Base-by-base conservation (phyloP, 495 filamentous ascomycete species). In the Endocarpon pusillum region DNA sequence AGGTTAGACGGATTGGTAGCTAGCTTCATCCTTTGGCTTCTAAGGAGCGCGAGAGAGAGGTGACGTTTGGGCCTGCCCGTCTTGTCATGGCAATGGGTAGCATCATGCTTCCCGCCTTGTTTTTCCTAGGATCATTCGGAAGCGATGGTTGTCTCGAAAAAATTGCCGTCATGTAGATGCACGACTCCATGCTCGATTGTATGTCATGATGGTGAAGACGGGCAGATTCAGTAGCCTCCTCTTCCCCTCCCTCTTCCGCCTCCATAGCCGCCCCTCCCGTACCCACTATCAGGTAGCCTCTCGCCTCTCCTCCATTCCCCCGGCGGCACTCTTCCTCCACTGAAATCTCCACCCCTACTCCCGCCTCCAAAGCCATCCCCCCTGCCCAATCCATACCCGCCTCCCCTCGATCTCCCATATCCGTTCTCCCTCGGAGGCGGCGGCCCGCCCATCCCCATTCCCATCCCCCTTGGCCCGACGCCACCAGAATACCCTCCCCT, bases 351-450 rank as follows among this genome's bases (percentile, higher is more conserved):
- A 43, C 46, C 49, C 38, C 48, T 46, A 36, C 53, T 55, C 20
- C 50, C 57, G 22, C 42, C 47, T 34, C 51, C 41, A 23, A 52
- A 44, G 31, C 59, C 42, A 35, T 49, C 41, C 19, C 54, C 41
- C 34, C 49, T 45, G 35, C 52, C 45, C 23, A 42, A 34, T 23
- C 52, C 43, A 36, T 43, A 26, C 12, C 50, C 31, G 35, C 52
- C 34, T 32, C 53, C 44, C 42, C 35, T 22, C 24, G 32, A 19
- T 37, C 41, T 30, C 48, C 29, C 22, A 48, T 57, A 61, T 22
- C 56, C 62, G 54, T 56, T 62, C 37, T 67, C 62, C 29, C 58
- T 52, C 43, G 60, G 62, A 19, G 58, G 64, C 33, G 61, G 51
- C 61, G 62, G 61, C 4, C 57, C 57, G 32, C 54, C 49, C 10